Conservation (phyloP, 164 flowering plant species). For the Vitis labrusca region DNA sequence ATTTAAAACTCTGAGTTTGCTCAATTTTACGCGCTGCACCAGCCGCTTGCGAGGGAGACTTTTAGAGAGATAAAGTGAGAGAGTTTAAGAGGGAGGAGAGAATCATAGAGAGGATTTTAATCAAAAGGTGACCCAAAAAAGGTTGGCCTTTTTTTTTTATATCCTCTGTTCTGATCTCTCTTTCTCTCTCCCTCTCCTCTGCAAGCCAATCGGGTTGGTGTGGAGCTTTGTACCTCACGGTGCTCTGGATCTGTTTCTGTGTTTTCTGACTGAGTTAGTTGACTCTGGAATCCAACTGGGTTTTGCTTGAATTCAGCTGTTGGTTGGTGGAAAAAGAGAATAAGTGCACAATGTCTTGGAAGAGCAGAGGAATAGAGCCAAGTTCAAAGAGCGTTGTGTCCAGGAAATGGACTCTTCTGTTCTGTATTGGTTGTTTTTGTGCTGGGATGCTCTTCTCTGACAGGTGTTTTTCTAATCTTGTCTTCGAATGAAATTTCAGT, state of each 20-base stretch:
- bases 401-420: constrained; percentile 44
- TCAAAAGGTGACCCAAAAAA: too few species aligned
- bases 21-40: too few species aligned
- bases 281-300: constrained; percentile 1
- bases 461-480: constrained; percentile 30
- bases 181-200: neutral
- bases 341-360: constrained; percentile 41
- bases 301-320: neutral
- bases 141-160: too few species aligned
- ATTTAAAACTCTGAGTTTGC: too few species aligned
- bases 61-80: neutral
- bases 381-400: constrained; percentile 38
- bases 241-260: neutral
- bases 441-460: constrained; percentile 68
- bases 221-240: neutral
- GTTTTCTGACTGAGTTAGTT: neutral
- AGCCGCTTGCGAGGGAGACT: neutral
- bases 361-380: constrained; percentile 46
- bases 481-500: neutral
- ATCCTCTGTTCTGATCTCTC: neutral
- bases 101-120: too few species aligned
- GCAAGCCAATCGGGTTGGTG: neutral
- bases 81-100: neutral
- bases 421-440: constrained; percentile 67
- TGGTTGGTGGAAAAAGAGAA: constrained; percentile 4